Evolutionary conservation across 2,329 filamentous ascomycete genomes (phyloP).

Genomic region (Karstenula rhodostoma): DNA sequence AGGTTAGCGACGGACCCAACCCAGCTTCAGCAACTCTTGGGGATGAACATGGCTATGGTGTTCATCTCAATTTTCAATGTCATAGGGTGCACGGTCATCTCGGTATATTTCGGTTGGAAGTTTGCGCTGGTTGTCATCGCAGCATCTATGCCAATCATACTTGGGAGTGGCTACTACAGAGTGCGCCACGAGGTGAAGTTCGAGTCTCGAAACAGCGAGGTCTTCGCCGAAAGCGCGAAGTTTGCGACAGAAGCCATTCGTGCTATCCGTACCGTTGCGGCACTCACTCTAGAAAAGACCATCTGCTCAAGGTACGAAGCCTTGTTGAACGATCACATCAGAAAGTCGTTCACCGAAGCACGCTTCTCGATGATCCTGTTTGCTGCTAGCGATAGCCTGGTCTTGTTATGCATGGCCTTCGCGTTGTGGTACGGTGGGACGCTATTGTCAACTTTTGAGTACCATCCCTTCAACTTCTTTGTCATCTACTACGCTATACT

Average conservation of each 20-base stretch:
- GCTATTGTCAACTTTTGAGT: slow-evolving; percentile 26
- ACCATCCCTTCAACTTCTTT: slow-evolving; percentile 29
- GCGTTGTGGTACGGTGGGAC: slow-evolving; percentile 41
- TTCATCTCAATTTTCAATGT: slow-evolving; percentile 82
- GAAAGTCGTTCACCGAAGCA: slow-evolving; percentile 72
- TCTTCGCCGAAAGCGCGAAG: slow-evolving; percentile 79
- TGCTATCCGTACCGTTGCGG: slow-evolving; percentile 91
- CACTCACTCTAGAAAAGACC: slow-evolving; percentile 83
- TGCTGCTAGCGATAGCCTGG: slow-evolving; percentile 65
- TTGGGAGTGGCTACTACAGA: slow-evolving; percentile 80
- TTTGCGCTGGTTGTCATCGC: slow-evolving; percentile 78
- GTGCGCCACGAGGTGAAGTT: slow-evolving; percentile 61
- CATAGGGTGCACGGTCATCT: slow-evolving; percentile 72
- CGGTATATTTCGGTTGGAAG: slow-evolving; percentile 82
- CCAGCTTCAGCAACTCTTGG: slow-evolving; percentile 37
- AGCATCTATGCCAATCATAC: slow-evolving; percentile 71
- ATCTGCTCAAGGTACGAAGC: slow-evolving; percentile 75
- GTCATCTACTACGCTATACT: slow-evolving; percentile 38
- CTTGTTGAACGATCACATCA: slow-evolving; percentile 74
- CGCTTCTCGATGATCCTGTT: slow-evolving; percentile 47
- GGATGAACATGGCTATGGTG: slow-evolving; percentile 71
- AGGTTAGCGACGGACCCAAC: slow-evolving; percentile 54
- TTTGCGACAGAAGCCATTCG: slow-evolving; percentile 93
- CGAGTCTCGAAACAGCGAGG: slow-evolving; percentile 65
- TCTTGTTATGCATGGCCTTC: slow-evolving; percentile 56